Conservation (phyloP, 2,329 filamentous ascomycete species). For the Xylaria hypoxylon region DNA sequence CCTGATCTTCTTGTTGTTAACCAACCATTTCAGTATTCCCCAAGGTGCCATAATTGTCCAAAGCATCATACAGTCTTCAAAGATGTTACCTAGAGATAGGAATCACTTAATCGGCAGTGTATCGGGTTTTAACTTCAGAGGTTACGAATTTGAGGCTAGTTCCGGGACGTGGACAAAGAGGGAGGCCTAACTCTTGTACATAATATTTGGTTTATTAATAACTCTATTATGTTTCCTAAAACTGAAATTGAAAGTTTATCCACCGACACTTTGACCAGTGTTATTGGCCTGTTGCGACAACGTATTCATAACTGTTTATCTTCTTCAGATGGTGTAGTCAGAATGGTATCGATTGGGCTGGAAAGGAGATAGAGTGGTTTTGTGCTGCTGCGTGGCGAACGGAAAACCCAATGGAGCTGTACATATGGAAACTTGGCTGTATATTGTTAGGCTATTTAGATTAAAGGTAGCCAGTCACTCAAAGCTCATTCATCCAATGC, state of each 20-base stretch:
- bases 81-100: too few species aligned
- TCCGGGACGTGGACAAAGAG: not conserved
- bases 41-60: not conserved
- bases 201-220: not conserved
- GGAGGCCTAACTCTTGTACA: too few species aligned
- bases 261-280: not conserved
- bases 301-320: not conserved
- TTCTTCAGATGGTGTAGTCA: slow-evolving; percentile 1
- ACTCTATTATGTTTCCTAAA: not conserved
- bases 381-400: slow-evolving; percentile 9
- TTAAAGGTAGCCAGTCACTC: too few species aligned
- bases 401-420: slow-evolving; percentile 5
- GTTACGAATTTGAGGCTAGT: not conserved
- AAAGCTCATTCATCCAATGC: too few species aligned
- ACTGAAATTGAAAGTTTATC: too few species aligned
- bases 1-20: slow-evolving; percentile 9
- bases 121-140: not conserved
- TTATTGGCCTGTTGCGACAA: not conserved
- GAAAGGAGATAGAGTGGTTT: not conserved
- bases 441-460: not conserved
- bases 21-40: not conserved
- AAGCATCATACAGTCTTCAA: too few species aligned
- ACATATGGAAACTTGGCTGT: not conserved
- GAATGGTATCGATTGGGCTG: slow-evolving; percentile 7
- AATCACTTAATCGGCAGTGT: too few species aligned